Percentiles rank a stretch among this genome's conserved stretches.
Conservation (phyloP, 768 basidiomycete species). For the Tricholoma bakamatsutake region DNA sequence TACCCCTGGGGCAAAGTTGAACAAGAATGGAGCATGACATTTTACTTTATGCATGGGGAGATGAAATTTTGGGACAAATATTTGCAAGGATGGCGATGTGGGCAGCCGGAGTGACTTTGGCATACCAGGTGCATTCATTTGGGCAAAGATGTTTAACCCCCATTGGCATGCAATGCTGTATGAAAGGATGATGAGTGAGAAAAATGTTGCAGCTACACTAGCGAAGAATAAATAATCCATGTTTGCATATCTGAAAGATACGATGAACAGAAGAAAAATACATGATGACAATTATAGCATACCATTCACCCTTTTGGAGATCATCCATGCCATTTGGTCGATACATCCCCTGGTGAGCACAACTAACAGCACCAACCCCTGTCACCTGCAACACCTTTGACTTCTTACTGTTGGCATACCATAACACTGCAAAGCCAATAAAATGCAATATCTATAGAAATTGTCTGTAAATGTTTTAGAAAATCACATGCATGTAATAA, state of each 20-base stretch:
- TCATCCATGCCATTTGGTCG: conserved; percentile 2
- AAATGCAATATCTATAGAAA: conserved; percentile 5
- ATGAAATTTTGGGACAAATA: conserved; percentile 25
- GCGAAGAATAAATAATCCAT: conserved; percentile 21
- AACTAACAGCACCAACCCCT: conserved; percentile 17
- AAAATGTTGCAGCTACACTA: conserved; percentile 2
- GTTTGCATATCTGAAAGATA: conserved; percentile 7
- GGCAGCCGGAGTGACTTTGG: too few relatives aligned
- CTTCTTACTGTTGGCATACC: conserved; percentile 9
- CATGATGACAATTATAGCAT: not conserved
- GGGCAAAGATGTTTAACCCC: conserved; percentile 8
- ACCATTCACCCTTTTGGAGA: conserved; percentile 6
- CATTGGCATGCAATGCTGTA: conserved; percentile 28
- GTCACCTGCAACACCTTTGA: conserved; percentile 9
- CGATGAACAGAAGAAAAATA: too few relatives aligned
- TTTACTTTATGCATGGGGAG: conserved; percentile 10
- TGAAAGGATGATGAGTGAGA: conserved; percentile 6
- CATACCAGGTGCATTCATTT: too few relatives aligned
- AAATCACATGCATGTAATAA: not conserved
- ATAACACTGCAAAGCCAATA: conserved; percentile 6
- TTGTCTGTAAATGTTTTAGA: not conserved
- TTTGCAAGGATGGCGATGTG: too few relatives aligned
- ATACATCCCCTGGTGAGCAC: conserved; percentile 13
- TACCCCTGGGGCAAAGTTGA: conserved; percentile 16
- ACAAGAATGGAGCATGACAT: conserved; percentile 18